Evolutionary conservation across 805 yeast genomes (phyloP).

Genomic region (Nakazawaea holstii): DNA sequence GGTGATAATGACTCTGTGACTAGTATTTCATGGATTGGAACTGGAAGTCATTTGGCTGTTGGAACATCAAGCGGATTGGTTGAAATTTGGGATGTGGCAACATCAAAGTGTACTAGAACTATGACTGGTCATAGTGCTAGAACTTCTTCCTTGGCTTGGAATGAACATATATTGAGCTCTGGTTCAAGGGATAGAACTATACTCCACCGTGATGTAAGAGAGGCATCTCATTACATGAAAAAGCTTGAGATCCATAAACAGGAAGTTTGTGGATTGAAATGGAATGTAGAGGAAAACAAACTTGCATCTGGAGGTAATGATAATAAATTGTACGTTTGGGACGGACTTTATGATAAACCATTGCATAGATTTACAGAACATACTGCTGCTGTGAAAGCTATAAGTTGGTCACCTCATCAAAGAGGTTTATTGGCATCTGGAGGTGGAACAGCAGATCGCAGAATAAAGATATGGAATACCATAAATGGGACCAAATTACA

Average conservation of each 20-base stretch:
- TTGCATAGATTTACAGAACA: conserved; percentile 74
- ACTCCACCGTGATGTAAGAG: conserved; percentile 86
- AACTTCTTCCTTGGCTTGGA: conserved; percentile 90
- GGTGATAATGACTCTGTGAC: conserved; percentile 68
- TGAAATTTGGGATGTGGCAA: conserved; percentile 91
- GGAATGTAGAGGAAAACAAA: conserved; percentile 90
- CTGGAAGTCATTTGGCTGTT: conserved; percentile 91
- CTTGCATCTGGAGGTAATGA: conserved; percentile 96
- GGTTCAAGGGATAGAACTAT: conserved; percentile 86
- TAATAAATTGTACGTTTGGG: conserved; percentile 83
- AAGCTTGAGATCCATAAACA: conserved; percentile 75
- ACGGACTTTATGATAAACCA: conserved; percentile 66
- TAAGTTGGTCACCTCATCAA: conserved; percentile 97
- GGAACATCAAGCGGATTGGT: conserved; percentile 86
- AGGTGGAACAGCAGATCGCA: conserved; percentile 93
- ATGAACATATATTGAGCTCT: conserved; percentile 78
- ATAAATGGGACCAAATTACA: conserved; percentile 65
- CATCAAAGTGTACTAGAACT: conserved; percentile 75
- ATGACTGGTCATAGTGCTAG: conserved; percentile 89
- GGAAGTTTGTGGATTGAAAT: conserved; percentile 93
- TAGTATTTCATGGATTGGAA: conserved; percentile 86
- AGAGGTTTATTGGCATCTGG: conserved; percentile 91
- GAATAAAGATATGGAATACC: conserved; percentile 90
- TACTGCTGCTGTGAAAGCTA: conserved; percentile 92
- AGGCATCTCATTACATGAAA: conserved; percentile 74